Conservation (phyloP, 2,329 filamentous ascomycete genomes). For the Leptographium lundbergii region DNA sequence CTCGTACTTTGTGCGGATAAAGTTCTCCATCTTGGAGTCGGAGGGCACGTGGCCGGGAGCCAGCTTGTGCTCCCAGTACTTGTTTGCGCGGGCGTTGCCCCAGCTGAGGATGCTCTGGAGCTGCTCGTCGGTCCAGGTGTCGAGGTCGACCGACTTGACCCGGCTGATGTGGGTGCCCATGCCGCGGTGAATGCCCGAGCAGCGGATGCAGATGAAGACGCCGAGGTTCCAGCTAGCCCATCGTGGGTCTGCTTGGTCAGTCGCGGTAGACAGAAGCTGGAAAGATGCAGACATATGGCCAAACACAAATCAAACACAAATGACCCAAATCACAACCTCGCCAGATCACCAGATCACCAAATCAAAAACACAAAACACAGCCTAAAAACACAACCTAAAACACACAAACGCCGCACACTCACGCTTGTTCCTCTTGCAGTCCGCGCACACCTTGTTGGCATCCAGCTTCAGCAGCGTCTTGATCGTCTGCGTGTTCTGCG, state of each 20-base stretch:
- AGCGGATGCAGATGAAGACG: constrained; percentile 95
- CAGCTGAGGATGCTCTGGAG: constrained; percentile 85
- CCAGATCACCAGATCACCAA: too few species aligned
- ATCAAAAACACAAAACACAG: background rate
- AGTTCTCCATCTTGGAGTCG: constrained; percentile 98
- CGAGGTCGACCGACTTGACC: constrained; percentile 96
- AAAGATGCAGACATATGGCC: background rate
- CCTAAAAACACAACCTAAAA: too few species aligned
- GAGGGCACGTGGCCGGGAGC: constrained; percentile 84
- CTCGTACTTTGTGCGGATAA: constrained; percentile 98
- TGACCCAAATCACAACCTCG: too few species aligned
- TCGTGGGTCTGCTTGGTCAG: constrained; percentile 58
- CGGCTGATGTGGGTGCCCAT: constrained; percentile 98
- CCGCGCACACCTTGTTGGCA: constrained; percentile 89
- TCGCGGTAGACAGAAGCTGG: background rate
- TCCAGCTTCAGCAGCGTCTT: constrained; percentile 93
- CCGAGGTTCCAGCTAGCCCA: constrained; percentile 99
- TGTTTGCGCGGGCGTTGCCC: constrained; percentile 94
- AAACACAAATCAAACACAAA: too few species aligned
- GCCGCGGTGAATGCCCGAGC: constrained; percentile 93
- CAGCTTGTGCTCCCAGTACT: constrained; percentile 96
- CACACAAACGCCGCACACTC: constrained; percentile 20
- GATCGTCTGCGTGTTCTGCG: constrained; percentile 86
- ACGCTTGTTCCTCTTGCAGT: constrained; percentile 99
- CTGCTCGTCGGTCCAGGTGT: constrained; percentile 98